A percentile compares a stretch with the other conserved stretches of the same genome.
These are phyloP conservation scores for Boletus sensibilis DNA, from an alignment of 768 basidiomycete species.

Conservation along the genomic window DNA sequence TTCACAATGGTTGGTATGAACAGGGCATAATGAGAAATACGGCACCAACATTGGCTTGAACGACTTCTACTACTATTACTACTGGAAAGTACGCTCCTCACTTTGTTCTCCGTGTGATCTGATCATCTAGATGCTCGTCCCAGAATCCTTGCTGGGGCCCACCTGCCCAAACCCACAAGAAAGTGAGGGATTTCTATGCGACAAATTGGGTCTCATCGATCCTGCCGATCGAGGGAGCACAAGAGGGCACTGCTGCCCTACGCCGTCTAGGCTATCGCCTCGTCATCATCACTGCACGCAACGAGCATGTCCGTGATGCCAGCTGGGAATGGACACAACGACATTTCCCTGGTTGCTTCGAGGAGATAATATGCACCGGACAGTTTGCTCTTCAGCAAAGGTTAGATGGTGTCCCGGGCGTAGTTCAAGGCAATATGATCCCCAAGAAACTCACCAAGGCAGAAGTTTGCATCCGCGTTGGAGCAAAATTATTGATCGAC, in stretches of 20 bases:
- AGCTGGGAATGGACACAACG: slow-evolving; percentile 67
- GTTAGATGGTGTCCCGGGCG: slow-evolving; percentile 7
- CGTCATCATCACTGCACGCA: slow-evolving; percentile 75
- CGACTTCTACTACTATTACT: slow-evolving; percentile 73
- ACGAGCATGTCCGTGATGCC: slow-evolving; percentile 49
- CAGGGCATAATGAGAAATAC: slow-evolving; percentile 67
- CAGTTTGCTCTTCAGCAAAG: slow-evolving; percentile 58
- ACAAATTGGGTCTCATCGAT: slow-evolving; percentile 47
- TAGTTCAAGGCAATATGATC: slow-evolving; percentile 36
- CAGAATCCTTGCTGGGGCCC: slow-evolving; percentile 63
- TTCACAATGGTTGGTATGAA: not conserved
- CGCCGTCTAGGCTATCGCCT: slow-evolving; percentile 64
- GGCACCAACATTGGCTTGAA: slow-evolving; percentile 52
- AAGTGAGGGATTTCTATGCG: slow-evolving; percentile 59
- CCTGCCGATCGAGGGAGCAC: slow-evolving; percentile 58
- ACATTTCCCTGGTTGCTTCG: slow-evolving; percentile 63
- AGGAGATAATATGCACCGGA: slow-evolving; percentile 68
- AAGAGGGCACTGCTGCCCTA: slow-evolving; percentile 54
- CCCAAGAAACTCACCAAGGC: slow-evolving; percentile 64
- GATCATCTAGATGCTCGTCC: slow-evolving; percentile 1
- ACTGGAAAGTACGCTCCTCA: slow-evolving; percentile 57
- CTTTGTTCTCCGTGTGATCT: not conserved
- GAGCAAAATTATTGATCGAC: slow-evolving; percentile 69
- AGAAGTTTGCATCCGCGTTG: slow-evolving; percentile 65
- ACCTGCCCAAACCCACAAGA: slow-evolving; percentile 52